Base-by-base conservation (phyloP, 2,329 filamentous ascomycete genomes). In the Plectosphaerella cucumerina region DNA sequence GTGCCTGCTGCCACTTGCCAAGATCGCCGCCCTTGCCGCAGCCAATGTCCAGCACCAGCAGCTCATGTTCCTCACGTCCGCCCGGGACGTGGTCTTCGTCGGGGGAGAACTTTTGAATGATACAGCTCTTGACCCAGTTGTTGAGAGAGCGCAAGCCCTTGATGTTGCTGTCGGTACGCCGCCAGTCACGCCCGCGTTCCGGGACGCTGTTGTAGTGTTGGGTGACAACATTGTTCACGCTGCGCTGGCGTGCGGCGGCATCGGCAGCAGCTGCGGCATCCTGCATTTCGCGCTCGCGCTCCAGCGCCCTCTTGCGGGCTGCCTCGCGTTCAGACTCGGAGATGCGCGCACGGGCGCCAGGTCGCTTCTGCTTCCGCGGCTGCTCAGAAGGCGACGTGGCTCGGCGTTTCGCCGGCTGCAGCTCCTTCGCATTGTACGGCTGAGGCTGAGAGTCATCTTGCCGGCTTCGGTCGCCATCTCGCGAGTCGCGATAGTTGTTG, bases 61-160 rank as follows among this genome's bases (percentile, higher is more conserved):
- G 75, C 48, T 84, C 81, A 51, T 84, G 78, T 23, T 73, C 77
- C 61, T 82, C 78, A 55, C 77, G 74, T 43, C 79, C 82, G 37
- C 80, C 80, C 3, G 85, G 81, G 1, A 80, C 74, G 58, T 86
- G 85, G 54, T 89, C 85, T 66, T 93, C 88, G 57, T 86, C 85
- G 0, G 89, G 88, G 5, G 90, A 90, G 71, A 97, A 97, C 66
- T 96, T 97, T 66, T 97, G 92, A 59, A 99, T 97, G 59, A 97
- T 83, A 47, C 89, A 93, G 65, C 90, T 96, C 77, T 99, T 99
- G 71, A 99, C 82, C 94, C 94, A 99, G 70, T 99, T 99, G 74
- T 99, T 99, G 76, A 96, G 94, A 59, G 88, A 90, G 49, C 94
- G 84, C 49, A 99, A 75, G 1, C 94, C 94, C 72, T 95, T 96